Percentiles rank a stretch among this genome's conserved stretches.
phyloP scores from a whole-genome alignment of 2,329 filamentous ascomycete species.

The Acrodontium crateriforme region DNA sequence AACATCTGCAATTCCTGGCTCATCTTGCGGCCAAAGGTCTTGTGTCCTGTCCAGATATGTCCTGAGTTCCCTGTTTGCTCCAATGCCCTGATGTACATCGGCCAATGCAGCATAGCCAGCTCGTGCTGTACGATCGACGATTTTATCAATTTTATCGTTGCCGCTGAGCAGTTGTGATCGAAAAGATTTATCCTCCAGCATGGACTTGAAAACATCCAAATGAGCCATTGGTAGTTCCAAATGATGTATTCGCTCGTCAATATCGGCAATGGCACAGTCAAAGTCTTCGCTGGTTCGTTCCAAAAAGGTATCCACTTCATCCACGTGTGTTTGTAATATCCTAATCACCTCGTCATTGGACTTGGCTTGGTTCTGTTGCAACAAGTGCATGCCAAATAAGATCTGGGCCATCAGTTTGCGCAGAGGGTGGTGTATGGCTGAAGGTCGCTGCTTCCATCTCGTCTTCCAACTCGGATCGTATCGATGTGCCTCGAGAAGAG shows the following conservation, averaged over 20 bases:
- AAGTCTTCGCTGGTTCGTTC: slow-evolving; percentile 79
- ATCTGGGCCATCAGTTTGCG: slow-evolving; percentile 87
- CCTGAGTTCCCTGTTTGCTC: slow-evolving; percentile 62
- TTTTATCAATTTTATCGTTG: slow-evolving; percentile 83
- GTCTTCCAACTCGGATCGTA: slow-evolving; percentile 59
- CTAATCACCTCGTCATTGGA: slow-evolving; percentile 76
- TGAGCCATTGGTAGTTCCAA: slow-evolving; percentile 75
- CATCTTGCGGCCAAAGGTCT: slow-evolving; percentile 39
- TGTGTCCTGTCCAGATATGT: slow-evolving; percentile 55
- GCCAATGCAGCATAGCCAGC: slow-evolving; percentile 64
- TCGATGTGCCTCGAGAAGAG: slow-evolving; percentile 52
- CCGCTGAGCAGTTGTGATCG: slow-evolving; percentile 69
- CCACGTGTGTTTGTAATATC: slow-evolving; percentile 83
- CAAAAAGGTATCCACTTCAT: slow-evolving; percentile 84
- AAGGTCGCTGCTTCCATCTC: slow-evolving; percentile 61
- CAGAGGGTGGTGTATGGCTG: slow-evolving; percentile 71
- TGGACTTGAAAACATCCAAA: slow-evolving; percentile 66
- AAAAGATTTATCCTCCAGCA: slow-evolving; percentile 75
- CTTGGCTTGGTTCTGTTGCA: slow-evolving; percentile 75
- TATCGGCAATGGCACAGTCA: slow-evolving; percentile 60
- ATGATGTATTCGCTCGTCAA: slow-evolving; percentile 65
- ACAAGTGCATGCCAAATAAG: slow-evolving; percentile 78
- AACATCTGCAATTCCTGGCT: slow-evolving; percentile 53
- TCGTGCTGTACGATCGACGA: slow-evolving; percentile 63
- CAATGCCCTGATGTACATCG: slow-evolving; percentile 66